Evolutionary conservation across 139 green algal species (phyloP), one percentile per base, ranked within the genome.

Genomic region (Coccomyxa sp.): DNA sequence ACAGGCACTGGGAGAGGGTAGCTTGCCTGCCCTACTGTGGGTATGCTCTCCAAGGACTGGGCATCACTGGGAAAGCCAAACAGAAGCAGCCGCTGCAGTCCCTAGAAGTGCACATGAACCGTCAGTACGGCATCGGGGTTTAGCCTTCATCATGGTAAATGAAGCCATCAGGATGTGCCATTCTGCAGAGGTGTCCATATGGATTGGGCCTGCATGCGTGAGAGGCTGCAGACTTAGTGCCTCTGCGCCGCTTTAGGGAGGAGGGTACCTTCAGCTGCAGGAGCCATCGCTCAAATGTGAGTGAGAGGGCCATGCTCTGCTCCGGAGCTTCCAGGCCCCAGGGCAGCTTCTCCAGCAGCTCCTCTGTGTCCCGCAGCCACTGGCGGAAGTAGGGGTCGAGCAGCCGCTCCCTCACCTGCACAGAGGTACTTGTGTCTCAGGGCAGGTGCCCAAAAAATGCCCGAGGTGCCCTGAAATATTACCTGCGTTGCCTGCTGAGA

Each of bases 271-370:
- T 98, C 44, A 97, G 87, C 82, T 91, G 81, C 80, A 98, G 87
- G 78, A 96, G 82, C 95, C 94, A 98, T n/a, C 94, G 87, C 81
- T 98, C 92, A 82, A 93, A 90, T 33, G 39, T 81, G 38, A 91
- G 77, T 31, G 37, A 58, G 33, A 83, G 33, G 50, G 91, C 85
- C 77, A 90, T 73, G 35, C 75, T 34, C 73, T 89, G 83, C 31
- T 77, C 54, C 38, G 31, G 44, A 18, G 44, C 34, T 34, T 37
- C 41, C 37, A 93, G 78, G 0, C 85, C 79, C 18, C 70, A 71
- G 27, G 88, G 85, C 35, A 97, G 73, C 9, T 39, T 81, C 0
- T 55, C 39, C 27, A 92, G 41, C 35, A 95, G 40, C 5, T 68
- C 50, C 79, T 82, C 55, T 12, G 89, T 93, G 83, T 97, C 92